Base-by-base conservation (phyloP, 345 rosid genomes). In the Ricinus communis region DNA sequence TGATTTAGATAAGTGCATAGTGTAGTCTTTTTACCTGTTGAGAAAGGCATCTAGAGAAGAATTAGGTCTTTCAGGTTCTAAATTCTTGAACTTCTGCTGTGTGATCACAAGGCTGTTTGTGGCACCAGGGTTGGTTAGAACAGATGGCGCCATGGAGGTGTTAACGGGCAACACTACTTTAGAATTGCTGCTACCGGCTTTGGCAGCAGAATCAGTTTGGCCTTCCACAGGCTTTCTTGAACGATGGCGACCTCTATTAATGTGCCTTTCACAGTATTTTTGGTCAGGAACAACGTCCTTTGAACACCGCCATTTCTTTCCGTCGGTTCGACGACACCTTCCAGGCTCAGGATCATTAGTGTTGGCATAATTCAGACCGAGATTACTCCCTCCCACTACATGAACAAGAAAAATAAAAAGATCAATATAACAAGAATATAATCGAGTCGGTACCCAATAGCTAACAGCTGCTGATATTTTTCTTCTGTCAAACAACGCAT, bases 271-370 rank as follows among this genome's bases (percentile, higher is more conserved):
- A 64, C 93, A 90, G 66, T 90, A 90, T 67, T 90, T 90, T 65
- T 88, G 93, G 71, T 88, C 90, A n/a, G 87, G 78, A 76, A 88
- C 88, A 22, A 88, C 91, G 46, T 88, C 88, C 68, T 85, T 84
- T 5, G 96, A 82, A 86, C 96, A 90, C 66, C 88, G 83, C 96
- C 96, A 90, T 82, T 90, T 90, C 85, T 90, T 90, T 31, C 96
- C 96, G 79, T 90, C 96, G 1, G 96, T 87, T 69, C 93, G 74
- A 16, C 89, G 87, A 70, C 96, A 90, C 85, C 96, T 85, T 54
- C 88, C 91, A 5, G 93, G 93, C 69, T 90, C 91, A 9, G 86
- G 85, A 76, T 90, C 90, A 51, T 74, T 69, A 79, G 50, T n/a
- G 64, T 65, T 85, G 25, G 85, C 83, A 0, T 79, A 68, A 18